These are phyloP conservation scores for Boletus sp. DNA, from an alignment of 768 basidiomycete species.

Conservation along the genomic window DNA sequence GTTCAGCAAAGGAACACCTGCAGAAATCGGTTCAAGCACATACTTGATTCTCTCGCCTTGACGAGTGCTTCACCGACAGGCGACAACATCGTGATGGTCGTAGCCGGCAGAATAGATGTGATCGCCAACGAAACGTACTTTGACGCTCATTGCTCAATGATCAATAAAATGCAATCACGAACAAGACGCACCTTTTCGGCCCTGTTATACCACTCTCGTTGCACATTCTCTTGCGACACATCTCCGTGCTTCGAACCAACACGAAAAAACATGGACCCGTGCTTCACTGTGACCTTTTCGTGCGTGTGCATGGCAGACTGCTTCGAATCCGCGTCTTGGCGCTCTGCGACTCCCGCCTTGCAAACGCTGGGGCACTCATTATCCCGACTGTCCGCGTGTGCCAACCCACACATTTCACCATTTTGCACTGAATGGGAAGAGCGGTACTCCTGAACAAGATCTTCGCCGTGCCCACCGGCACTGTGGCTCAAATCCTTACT, in stretches of 20 bases:
- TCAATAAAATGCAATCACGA: not conserved
- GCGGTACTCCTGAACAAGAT: not conserved
- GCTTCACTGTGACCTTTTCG: conserved; percentile 31
- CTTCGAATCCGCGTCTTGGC: not conserved
- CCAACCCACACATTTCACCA: not conserved
- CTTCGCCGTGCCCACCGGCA: not conserved
- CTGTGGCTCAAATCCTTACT: not conserved
- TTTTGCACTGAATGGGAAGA: not conserved
- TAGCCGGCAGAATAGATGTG: conserved; percentile 23
- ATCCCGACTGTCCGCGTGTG: not conserved
- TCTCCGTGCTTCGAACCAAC: conserved; percentile 23
- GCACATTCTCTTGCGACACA: conserved; percentile 2
- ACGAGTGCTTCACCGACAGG: conserved; percentile 24
- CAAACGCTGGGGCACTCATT: not conserved
- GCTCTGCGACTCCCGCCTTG: not conserved
- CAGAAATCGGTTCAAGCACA: not conserved
- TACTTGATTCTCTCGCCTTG: conserved; percentile 22
- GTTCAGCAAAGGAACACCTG: conserved; percentile 2
- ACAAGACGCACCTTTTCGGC: conserved; percentile 25
- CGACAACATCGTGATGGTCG: conserved; percentile 21
- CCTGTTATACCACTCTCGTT: conserved; percentile 26
- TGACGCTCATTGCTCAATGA: not conserved
- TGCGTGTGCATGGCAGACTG: not conserved
- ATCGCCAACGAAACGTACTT: conserved; percentile 30
- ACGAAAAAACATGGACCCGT: conserved; percentile 21